These are phyloP conservation scores for Plantago rigida DNA, from an alignment of 305 asterid genomes.

Conservation along the genomic window DNA sequence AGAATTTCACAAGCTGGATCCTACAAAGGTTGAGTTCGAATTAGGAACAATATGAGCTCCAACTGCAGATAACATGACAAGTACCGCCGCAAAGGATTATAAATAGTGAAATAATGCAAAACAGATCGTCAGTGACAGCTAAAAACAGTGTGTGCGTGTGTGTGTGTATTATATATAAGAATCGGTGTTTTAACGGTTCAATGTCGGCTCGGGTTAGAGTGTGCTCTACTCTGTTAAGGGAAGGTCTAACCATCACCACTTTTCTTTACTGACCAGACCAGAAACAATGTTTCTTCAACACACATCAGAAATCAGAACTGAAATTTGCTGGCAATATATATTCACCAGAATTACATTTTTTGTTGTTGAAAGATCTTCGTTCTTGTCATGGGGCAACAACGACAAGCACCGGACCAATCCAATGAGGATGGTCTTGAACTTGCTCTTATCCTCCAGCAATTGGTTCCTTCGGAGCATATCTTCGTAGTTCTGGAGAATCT, in stretches of 20 bases:
- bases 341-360: constrained; percentile 47
- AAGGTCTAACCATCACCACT: too few relatives aligned
- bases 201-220: too few relatives aligned
- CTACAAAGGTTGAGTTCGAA: constrained; percentile 30
- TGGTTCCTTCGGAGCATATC: constrained; percentile 63
- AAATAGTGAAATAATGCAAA: constrained; percentile 4
- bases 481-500: constrained; percentile 69
- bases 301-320: constrained; percentile 7
- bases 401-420: constrained; percentile 76
- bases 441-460: constrained; percentile 66
- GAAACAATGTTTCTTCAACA: too few relatives aligned
- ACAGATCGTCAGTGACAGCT: constrained; percentile 14
- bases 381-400: constrained; percentile 51
- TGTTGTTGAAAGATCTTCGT: constrained; percentile 36
- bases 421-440: constrained; percentile 58
- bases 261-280: too few relatives aligned
- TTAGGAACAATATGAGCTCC: constrained; percentile 22
- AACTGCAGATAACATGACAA: constrained; percentile 10
- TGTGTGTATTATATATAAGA: too few relatives aligned
- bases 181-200: too few relatives aligned
- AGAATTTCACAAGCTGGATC: constrained; percentile 38
- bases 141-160: neutral
- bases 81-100: constrained; percentile 3
- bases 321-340: constrained; percentile 14
- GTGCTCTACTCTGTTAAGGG: too few relatives aligned